Conservation (phyloP, 768 basidiomycete genomes). For the Chlorophyllum brunneum region DNA sequence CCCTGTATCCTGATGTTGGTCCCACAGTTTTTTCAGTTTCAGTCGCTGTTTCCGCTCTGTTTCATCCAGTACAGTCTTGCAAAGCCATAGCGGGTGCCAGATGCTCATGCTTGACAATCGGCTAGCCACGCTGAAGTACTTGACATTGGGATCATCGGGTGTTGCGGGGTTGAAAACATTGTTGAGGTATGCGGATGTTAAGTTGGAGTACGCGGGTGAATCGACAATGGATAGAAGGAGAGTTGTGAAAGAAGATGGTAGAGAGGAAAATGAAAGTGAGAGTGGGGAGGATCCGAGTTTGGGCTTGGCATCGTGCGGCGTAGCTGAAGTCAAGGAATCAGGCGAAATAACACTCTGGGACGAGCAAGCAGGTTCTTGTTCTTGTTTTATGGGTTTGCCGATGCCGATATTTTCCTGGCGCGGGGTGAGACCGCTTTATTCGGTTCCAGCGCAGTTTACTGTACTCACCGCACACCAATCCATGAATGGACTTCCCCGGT, state of each 20-base stretch:
- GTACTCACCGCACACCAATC: constrained; percentile 89
- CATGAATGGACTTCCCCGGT: constrained; percentile 98
- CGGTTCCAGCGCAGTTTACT: not conserved
- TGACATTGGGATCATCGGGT: constrained; percentile 75
- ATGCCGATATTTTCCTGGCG: constrained; percentile 86
- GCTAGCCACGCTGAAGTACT: constrained; percentile 90
- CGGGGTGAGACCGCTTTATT: not conserved
- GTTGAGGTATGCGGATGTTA: constrained; percentile 81
- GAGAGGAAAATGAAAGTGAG: constrained; percentile 51
- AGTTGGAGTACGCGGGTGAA: constrained; percentile 93
- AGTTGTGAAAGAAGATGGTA: constrained; percentile 83
- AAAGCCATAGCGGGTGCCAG: constrained; percentile 96
- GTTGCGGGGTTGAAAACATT: constrained; percentile 79
- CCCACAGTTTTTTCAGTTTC: constrained; percentile 35
- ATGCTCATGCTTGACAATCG: constrained; percentile 62
- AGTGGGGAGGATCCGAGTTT: constrained; percentile 31
- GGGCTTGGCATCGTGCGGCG: constrained; percentile 12
- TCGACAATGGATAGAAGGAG: constrained; percentile 87
- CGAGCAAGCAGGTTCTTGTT: constrained; percentile 23
- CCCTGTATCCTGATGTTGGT: constrained; percentile 22
- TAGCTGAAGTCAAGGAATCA: constrained; percentile 3
- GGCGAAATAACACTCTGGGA: constrained; percentile 4
- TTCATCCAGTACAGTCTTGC: constrained; percentile 90
- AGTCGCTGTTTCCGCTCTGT: constrained; percentile 61
- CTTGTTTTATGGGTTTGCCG: constrained; percentile 55